Evolutionary conservation across 495 filamentous ascomycete genomes (phyloP), one percentile per base, ranked within the genome.

Genomic region (Beverwykella pulmonaria): DNA sequence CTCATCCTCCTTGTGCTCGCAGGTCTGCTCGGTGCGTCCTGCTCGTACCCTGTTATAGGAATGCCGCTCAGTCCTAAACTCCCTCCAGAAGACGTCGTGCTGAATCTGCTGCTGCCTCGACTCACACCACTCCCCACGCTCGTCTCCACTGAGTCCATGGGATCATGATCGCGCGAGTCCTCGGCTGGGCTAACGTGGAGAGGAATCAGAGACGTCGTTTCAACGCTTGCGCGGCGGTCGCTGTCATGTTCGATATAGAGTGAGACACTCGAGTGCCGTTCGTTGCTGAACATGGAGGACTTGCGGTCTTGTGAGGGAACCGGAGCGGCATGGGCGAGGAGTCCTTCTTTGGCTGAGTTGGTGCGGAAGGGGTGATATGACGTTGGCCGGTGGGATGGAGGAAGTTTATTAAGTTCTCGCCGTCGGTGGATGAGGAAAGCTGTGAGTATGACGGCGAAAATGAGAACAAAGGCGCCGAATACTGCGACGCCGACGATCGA

Each of bases 281-380:
- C 48, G n/a, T 59, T 17, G 32, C 47, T 59, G 56, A 69, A 69
- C 67, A 69, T 69, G 61, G 23, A 54, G 10, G 50, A 34, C 30
- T 59, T 65, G 49, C 64, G 61, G 59, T 68, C 65, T 54, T 53
- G n/a, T 12, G 53, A 47, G 15, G 65, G 65, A 8, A 25, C 30
- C 1, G 53, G 47, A 14, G 53, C 67, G 5, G 60, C 60, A 23
- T 69, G 64, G 14, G 60, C 60, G 27, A 69, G 55, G 6, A 69
- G 61, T 26, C 67, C 61, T 27, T 8, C 17, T 34, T 63, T 68
- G 22, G 30, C 26, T 46, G 49, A 55, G 23, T 56, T 59, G 19
- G 47, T 60, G 19, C 67, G 60, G 56, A 57, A 69, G 22, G 67
- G 67, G 17, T 34, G 67, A 53, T 69, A 69, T 1, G 67, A 65